A percentile compares a stretch with the other conserved stretches of the same genome.
These are phyloP conservation scores for Sporisorium graminicola DNA, from an alignment of 1,284 basidiomycete species.

Conservation along the genomic window DNA sequence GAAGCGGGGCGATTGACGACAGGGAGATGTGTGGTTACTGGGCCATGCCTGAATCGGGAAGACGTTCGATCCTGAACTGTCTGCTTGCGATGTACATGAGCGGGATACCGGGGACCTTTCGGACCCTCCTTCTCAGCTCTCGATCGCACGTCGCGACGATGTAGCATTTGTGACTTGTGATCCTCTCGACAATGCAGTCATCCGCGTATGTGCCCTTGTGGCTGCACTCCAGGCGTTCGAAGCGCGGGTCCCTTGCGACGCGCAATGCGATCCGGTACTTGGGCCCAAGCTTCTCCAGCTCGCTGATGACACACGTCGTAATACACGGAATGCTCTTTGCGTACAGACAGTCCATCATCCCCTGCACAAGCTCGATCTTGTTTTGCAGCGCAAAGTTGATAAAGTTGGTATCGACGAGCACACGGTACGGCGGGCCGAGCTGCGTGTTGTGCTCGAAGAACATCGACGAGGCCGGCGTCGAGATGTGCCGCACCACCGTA, in stretches of 20 bases:
- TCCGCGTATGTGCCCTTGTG: constrained; percentile 98
- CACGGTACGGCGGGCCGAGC: constrained; percentile 94
- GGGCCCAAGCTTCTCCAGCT: constrained; percentile 96
- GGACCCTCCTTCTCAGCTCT: constrained; percentile 88
- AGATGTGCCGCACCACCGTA: constrained; percentile 52
- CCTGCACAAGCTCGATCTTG: constrained; percentile 93
- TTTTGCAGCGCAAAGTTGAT: constrained; percentile 99
- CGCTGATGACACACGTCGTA: constrained; percentile 97
- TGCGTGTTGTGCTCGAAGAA: constrained; percentile 97
- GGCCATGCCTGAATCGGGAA: constrained; percentile 67
- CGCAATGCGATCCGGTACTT: constrained; percentile 95
- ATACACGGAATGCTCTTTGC: constrained; percentile 99
- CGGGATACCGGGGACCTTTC: constrained; percentile 75
- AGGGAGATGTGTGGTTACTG: constrained; percentile 41
- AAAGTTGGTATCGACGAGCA: constrained; percentile 99
- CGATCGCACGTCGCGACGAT: constrained; percentile 98
- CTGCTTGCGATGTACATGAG: constrained; percentile 67
- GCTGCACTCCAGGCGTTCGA: constrained; percentile 90
- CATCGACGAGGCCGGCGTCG: constrained; percentile 78
- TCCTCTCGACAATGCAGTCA: constrained; percentile 95
- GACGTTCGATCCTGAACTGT: constrained; percentile 65
- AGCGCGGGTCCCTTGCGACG: constrained; percentile 95
- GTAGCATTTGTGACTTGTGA: constrained; percentile 94
- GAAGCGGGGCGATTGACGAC: too few relatives aligned
- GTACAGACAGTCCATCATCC: constrained; percentile 99